A percentile compares a stretch with the other conserved stretches of the same genome.
Conservation (phyloP, 179 eudicot genomes). For the Silene noctiflora region DNA sequence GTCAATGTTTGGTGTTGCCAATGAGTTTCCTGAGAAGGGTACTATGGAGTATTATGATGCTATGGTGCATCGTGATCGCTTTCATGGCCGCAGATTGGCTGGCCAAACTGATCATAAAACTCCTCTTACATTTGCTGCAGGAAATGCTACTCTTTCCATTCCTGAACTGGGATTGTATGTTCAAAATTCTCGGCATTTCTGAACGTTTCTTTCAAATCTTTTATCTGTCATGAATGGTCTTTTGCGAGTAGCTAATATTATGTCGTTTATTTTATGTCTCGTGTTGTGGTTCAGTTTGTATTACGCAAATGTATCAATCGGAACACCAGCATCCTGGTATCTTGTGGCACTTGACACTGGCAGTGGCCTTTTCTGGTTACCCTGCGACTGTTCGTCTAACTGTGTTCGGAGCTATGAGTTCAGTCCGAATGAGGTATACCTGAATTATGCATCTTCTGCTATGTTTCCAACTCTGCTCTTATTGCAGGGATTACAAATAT, state of each 20-base stretch:
- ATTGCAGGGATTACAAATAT: background rate
- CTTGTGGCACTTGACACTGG: constrained; percentile 88
- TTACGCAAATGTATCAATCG: constrained; percentile 70
- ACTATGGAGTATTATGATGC: constrained; percentile 48
- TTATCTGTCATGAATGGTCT: no score
- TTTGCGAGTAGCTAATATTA: no score
- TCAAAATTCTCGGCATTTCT: background rate
- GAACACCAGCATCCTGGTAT: constrained; percentile 56
- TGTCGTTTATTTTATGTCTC: background rate
- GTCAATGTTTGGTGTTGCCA: constrained; percentile 29
- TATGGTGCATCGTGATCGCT: constrained; percentile 64
- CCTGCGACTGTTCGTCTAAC: constrained; percentile 55
- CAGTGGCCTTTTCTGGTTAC: constrained; percentile 74
- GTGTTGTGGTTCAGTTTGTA: constrained; percentile 50
- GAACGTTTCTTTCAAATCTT: no score
- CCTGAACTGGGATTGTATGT: constrained; percentile 60
- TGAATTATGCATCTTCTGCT: background rate
- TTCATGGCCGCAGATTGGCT: constrained; percentile 55
- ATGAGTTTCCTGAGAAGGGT: constrained; percentile 56
- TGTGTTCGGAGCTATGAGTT: constrained; percentile 34
- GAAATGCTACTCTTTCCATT: constrained; percentile 45
- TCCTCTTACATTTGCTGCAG: constrained; percentile 44
- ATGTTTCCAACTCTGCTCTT: background rate
- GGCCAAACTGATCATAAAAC: constrained; percentile 15
- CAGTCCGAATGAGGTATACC: constrained; percentile 26